A percentile compares a stretch with the other conserved stretches of the same genome.
Conservation (phyloP, 768 basidiomycete genomes). For the Termitomyces sp. region DNA sequence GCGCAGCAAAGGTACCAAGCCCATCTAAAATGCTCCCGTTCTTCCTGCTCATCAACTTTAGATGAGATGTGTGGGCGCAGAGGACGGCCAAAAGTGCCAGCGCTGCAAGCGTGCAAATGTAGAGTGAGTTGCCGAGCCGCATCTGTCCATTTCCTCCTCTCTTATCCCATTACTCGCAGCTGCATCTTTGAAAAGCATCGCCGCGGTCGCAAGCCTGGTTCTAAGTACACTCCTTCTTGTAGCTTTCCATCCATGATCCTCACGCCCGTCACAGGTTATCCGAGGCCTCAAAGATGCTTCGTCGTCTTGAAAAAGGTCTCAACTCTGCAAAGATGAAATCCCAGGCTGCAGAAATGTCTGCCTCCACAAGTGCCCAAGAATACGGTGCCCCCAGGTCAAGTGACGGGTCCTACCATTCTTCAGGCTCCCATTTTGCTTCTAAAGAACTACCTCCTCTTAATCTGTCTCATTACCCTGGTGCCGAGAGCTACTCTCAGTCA, state of each 20-base stretch:
- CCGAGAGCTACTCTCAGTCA: conserved; percentile 30
- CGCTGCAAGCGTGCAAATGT: conserved; percentile 78
- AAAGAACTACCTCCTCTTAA: conserved; percentile 47
- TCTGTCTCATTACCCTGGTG: conserved; percentile 27
- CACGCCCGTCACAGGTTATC: conserved; percentile 49
- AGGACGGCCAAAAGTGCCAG: conserved; percentile 80
- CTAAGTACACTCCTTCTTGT: conserved; percentile 51
- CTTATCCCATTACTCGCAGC: conserved; percentile 27
- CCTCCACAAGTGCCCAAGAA: conserved; percentile 25
- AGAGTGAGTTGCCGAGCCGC: conserved; percentile 41
- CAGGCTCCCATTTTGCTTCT: conserved; percentile 32
- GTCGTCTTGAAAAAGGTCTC: conserved; percentile 79
- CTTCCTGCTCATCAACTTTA: conserved; percentile 24
- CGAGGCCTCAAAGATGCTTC: conserved; percentile 86
- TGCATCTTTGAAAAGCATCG: conserved; percentile 88
- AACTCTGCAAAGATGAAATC: conserved; percentile 74
- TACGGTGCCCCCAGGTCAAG: conserved; percentile 13
- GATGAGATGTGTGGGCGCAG: conserved; percentile 92
- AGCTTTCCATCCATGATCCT: conserved; percentile 7
- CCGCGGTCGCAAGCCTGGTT: conserved; percentile 83
- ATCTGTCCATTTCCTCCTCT: conserved; percentile 5
- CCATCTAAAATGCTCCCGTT: conserved; percentile 3
- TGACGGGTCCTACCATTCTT: conserved; percentile 26
- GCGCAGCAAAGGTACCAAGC: conserved; percentile 64
- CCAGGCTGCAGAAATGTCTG: conserved; percentile 31